Evolutionary conservation across 345 rosid genomes (phyloP).

Genomic region (Aquilaria malaccensis): DNA sequence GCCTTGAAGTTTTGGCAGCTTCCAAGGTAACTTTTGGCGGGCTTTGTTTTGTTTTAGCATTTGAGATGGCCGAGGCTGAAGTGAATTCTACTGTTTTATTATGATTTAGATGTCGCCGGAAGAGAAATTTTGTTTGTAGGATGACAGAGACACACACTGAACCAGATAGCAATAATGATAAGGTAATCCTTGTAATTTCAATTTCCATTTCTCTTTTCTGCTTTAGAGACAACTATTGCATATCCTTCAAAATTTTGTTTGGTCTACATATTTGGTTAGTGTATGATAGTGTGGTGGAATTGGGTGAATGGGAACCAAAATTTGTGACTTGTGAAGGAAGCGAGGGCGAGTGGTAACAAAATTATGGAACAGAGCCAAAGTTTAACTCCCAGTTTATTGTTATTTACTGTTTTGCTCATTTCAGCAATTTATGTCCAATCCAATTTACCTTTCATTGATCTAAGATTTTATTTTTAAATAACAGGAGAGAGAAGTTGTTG

Average conservation of each 20-base stretch:
- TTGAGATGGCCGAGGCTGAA: constrained; percentile 7
- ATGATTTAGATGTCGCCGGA: constrained; percentile 29
- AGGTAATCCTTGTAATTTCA: constrained; percentile 29
- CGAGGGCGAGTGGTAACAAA: no score
- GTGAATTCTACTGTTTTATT: background rate
- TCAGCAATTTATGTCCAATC: background rate
- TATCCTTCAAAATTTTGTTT: background rate
- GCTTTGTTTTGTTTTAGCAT: background rate
- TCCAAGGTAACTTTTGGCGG: constrained; percentile 32
- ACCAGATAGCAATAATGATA: constrained; percentile 67
- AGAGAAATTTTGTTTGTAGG: constrained; percentile 47
- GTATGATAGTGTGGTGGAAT: no score
- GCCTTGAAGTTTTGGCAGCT: constrained; percentile 19
- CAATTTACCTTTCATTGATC: background rate
- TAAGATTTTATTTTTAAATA: constrained; percentile 9
- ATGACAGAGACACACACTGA: constrained; percentile 54
- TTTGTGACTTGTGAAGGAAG: no score
- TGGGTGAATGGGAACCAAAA: no score
- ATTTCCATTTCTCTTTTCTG: background rate
- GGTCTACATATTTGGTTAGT: background rate
- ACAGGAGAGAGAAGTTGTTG: constrained; percentile 39
- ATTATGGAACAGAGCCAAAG: no score
- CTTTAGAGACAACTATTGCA: background rate
- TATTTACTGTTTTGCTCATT: no score
- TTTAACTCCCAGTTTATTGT: no score